Evolutionary conservation across 2,329 filamentous ascomycete genomes (phyloP), one percentile per base, ranked within the genome.

Genomic region (Stemphylium beticola): DNA sequence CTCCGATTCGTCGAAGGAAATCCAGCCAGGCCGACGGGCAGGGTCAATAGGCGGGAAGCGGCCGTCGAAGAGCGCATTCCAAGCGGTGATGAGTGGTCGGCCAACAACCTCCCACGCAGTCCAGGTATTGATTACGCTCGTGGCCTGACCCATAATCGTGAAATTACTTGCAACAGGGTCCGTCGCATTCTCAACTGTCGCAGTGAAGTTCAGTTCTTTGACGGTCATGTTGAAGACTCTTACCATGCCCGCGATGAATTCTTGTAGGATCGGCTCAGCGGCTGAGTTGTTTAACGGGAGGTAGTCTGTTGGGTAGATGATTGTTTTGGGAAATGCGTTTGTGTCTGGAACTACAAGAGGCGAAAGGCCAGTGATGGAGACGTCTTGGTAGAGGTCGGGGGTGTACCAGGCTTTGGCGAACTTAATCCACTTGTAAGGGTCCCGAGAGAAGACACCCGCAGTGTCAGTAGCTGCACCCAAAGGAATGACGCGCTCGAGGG

Each of bases 221-320:
- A 75, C 68, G 6, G 62, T 72, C 71, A 77, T 77, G 41, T 68
- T 67, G 54, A 78, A 76, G 5, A 76, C 58, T 3, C 63, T 40
- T 3, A 71, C 70, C 51, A 77, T 56, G 36, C 75, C 73, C 12
- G 39, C 55, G 37, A 79, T 71, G 57, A 78, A 78, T 0, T 52
- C 53, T 55, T 77, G 71, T 0, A 79, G 66, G 8, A 78, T 68
- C 1, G 67, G 64, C 33, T 78, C 74, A 0, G 76, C 75, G 2
- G 75, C 74, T 0, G 76, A 48, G 51, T 78, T 79, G 52, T 65
- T 73, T 2, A 78, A 64, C 0, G 77, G 77, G 0, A 78, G 66
- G 47, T 78, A 78, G 41, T 79, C 77, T 3, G 64, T 67, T 2
- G 75, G 74, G 50, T 79, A 78, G 1, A 78, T 53, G 20, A 78